Evolutionary conservation across 2,329 filamentous ascomycete genomes (phyloP), one percentile per base, ranked within the genome.

Genomic region (Trichoderma sp.): DNA sequence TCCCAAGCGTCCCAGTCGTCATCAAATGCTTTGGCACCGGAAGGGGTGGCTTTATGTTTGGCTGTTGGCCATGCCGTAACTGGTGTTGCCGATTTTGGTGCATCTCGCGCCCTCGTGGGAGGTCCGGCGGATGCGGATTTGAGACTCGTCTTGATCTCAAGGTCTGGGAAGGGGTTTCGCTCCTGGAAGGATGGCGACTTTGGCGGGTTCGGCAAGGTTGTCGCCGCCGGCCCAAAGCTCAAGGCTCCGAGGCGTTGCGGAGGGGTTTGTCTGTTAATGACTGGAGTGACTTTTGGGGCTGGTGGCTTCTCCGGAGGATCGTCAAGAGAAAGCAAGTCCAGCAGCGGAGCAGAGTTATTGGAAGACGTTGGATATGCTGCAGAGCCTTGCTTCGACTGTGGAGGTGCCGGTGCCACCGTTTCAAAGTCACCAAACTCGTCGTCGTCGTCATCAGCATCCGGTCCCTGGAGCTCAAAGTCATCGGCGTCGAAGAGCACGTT

Each of bases 401-500:
- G 67, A 28, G 64, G 70, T 39, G 68, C 66, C 55, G 68, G 47
- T 48, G 66, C 65, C 1, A 80, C 81, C 21, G 79, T 81, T 72
- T 87, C 85, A 70, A 88, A 88, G 55, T 87, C 85, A 15, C 85
- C 87, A 76, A 88, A 87, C 39, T 85, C 82, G 54, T 83, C 82
- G 66, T 86, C 83, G 39, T 83, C 83, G 54, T 83, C 75, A n/a
- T 78, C 77, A 7, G 78, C 73, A 41, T 78, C 73, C 10, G 78
- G 71, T 59, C 79, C 73, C 41, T 78, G 73, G 15, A 78, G 72
- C 61, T 81, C 81, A 68, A 83, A 83, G 57, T 86, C 82, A 48
- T 84, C 82, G 43, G 84, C 88, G 74, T 91, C 88, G 72, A 91
- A 91, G 3, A 91, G 77, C 3, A 91, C 82, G 68, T 86, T 83